Evolutionary conservation across 73 alveolate species (phyloP).

Genomic region (Paramecium octaurelia): DNA sequence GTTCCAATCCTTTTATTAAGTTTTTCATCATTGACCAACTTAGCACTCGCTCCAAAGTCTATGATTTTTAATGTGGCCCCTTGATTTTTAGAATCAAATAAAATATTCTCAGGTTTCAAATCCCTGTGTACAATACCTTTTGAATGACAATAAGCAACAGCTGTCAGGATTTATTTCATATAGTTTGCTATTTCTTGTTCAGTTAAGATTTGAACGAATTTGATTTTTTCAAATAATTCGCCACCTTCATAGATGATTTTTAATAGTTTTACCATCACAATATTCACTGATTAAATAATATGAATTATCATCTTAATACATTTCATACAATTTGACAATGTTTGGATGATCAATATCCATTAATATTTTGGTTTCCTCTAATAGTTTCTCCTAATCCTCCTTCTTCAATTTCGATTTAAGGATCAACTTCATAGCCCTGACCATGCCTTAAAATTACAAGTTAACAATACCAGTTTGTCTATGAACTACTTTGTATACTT

Average conservation of each 20-base stretch:
- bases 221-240: slow-evolving; percentile 72
- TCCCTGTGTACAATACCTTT: slow-evolving; percentile 92
- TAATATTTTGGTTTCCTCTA: slow-evolving; percentile 2
- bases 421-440: slow-evolving; percentile 39
- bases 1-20: slow-evolving; percentile 51
- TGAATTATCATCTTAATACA: slow-evolving; percentile 1
- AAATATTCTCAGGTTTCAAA: slow-evolving; percentile 90
- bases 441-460: neutral
- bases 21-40: slow-evolving; percentile 30
- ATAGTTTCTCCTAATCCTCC: slow-evolving; percentile 3
- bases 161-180: slow-evolving; percentile 74
- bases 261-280: slow-evolving; percentile 14
- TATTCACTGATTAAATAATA: slow-evolving; percentile 36
- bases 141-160: slow-evolving; percentile 88
- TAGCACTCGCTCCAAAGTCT: slow-evolving; percentile 84
- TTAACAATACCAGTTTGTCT: neutral
- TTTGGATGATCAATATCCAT: slow-evolving; percentile 48
- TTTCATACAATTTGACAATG: slow-evolving; percentile 25
- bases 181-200: slow-evolving; percentile 71
- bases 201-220: slow-evolving; percentile 64
- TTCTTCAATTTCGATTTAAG: neutral
- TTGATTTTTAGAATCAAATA: slow-evolving; percentile 78
- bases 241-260: slow-evolving; percentile 32
- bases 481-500: slow-evolving; percentile 37
- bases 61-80: slow-evolving; percentile 75